Conservation (phyloP, 805 yeast genomes). For the Schizosaccharomyces osmophilus region DNA sequence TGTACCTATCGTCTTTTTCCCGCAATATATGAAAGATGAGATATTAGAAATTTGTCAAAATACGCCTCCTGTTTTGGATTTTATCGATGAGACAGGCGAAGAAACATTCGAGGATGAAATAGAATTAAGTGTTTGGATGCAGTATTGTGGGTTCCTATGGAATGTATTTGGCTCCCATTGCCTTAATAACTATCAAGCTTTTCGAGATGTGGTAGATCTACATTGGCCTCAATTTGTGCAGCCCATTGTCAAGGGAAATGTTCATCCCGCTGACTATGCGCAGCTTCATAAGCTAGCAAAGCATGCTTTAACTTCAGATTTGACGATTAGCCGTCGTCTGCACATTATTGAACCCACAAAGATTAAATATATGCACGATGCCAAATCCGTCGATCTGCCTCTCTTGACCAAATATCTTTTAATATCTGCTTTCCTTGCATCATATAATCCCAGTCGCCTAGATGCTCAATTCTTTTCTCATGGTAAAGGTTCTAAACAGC, state of each 20-base stretch:
- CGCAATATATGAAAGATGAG: not conserved
- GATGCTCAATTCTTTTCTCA: conserved; percentile 1
- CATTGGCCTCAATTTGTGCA: not conserved
- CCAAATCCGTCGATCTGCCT: not conserved
- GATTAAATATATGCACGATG: not conserved
- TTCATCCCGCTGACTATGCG: not conserved
- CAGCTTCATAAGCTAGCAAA: not conserved
- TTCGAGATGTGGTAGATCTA: not conserved
- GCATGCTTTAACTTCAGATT: not conserved
- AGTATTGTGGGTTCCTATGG: not conserved
- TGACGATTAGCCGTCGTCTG: not conserved
- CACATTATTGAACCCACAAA: not conserved
- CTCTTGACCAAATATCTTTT: not conserved
- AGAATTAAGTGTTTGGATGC: not conserved
- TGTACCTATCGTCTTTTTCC: not conserved
- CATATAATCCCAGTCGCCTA: not conserved
- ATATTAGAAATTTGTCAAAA: not conserved
- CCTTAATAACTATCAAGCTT: not conserved
- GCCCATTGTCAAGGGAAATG: not conserved
- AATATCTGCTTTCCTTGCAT: conserved; percentile 2
- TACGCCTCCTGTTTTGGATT: not conserved
- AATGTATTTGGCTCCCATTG: not conserved
- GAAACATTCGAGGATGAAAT: not conserved
- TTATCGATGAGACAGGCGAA: not conserved
- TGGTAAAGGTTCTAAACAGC: not conserved